These are phyloP conservation scores for Vachellia collinsii DNA, from an alignment of 306 rosid genomes.

Conservation along the genomic window DNA sequence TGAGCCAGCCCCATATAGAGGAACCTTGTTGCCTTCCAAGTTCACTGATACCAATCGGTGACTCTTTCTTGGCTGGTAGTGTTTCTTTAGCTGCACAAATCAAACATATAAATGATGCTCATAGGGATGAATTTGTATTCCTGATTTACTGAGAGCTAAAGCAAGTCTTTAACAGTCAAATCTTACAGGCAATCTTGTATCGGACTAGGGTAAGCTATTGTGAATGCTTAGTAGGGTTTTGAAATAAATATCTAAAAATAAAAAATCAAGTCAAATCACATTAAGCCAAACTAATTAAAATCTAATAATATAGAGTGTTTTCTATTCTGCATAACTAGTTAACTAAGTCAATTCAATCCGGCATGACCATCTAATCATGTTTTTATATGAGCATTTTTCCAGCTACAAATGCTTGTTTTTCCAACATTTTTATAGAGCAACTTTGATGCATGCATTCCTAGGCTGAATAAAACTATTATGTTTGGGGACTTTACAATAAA, in stretches of 20 bases:
- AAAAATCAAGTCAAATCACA: neutral
- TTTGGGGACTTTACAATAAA: neutral
- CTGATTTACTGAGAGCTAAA: neutral
- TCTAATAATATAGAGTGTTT: neutral
- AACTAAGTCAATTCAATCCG: neutral
- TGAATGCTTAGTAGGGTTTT: neutral
- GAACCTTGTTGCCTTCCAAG: slow-evolving; percentile 71
- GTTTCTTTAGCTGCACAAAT: slow-evolving; percentile 73
- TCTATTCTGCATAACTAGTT: neutral
- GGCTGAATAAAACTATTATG: too few relatives aligned
- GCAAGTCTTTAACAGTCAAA: neutral
- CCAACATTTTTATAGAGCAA: neutral
- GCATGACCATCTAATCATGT: neutral
- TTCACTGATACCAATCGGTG: slow-evolving; percentile 53
- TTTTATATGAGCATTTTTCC: neutral
- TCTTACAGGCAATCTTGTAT: neutral
- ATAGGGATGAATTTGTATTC: neutral
- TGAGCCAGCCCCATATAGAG: slow-evolving; percentile 91
- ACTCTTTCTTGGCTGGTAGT: slow-evolving; percentile 88
- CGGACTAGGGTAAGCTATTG: neutral
- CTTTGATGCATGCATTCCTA: neutral
- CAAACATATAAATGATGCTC: neutral
- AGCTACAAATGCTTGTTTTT: neutral
- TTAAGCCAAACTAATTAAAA: neutral
- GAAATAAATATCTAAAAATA: neutral